Conservation (phyloP, 192 early-diverging fungal species). For the Chytriomyces hyalinus region DNA sequence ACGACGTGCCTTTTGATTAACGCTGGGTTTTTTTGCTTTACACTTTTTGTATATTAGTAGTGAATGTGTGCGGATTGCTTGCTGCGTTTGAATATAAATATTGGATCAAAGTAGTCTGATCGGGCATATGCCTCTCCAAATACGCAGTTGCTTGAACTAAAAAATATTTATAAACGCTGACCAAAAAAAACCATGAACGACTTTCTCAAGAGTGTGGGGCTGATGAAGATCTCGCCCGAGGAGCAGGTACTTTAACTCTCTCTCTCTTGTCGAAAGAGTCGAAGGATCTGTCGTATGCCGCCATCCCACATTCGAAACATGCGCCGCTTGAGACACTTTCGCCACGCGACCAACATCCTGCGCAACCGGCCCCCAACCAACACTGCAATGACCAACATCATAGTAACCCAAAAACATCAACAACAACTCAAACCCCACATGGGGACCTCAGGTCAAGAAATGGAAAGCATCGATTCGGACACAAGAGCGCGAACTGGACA, state of each 20-base stretch:
- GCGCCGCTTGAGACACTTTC: background rate
- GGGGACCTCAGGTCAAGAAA: slow-evolving; percentile 76
- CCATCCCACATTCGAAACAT: background rate
- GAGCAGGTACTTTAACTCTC: slow-evolving; percentile 43
- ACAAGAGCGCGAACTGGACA: slow-evolving; percentile 88
- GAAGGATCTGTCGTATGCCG: background rate
- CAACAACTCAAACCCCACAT: too few relatives aligned
- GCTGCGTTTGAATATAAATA: background rate
- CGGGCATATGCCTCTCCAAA: too few relatives aligned
- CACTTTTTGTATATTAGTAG: background rate
- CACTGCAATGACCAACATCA: too few relatives aligned
- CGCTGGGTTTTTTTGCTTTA: background rate
- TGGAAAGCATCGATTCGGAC: slow-evolving; percentile 82
- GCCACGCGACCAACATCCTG: background rate
- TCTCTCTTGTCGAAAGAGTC: background rate
- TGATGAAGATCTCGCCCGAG: slow-evolving; percentile 54
- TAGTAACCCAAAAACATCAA: too few relatives aligned
- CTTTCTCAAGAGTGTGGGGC: slow-evolving; percentile 21
- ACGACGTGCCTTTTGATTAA: background rate
- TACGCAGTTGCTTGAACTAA: background rate
- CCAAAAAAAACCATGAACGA: slow-evolving; percentile 10
- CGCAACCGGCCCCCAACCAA: background rate
- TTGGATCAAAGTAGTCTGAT: too few relatives aligned
- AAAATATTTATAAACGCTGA: background rate
- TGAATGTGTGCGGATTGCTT: background rate